A percentile compares a stretch with the other conserved stretches of the same genome.
phyloP scores from a whole-genome alignment of 106 monocot genomes.

The Iris macrosiphon region DNA sequence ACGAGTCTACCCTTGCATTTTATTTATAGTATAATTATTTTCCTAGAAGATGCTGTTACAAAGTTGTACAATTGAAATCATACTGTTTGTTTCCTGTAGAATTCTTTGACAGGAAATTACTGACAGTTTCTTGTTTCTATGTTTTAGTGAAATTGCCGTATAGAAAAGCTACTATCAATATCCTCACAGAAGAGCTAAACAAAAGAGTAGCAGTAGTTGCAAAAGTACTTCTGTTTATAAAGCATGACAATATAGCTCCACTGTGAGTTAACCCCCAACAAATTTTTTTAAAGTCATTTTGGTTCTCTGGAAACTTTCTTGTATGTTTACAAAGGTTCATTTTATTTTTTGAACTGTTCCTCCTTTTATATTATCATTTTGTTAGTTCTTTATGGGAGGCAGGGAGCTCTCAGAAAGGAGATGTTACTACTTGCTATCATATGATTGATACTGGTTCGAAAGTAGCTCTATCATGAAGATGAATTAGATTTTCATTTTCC shows the following conservation, averaged over 20 bases:
- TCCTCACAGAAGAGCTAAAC: slow-evolving; percentile 61
- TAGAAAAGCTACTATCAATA: slow-evolving; percentile 29
- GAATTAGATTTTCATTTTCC: too few species aligned
- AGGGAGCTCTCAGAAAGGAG: too few species aligned
- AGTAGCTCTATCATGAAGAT: too few species aligned
- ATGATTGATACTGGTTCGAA: too few species aligned
- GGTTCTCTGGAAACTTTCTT: background rate
- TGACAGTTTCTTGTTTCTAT: slow-evolving; percentile 6
- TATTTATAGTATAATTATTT: background rate
- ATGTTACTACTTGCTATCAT: too few species aligned
- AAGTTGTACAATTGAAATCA: too few species aligned
- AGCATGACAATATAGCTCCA: slow-evolving; percentile 62
- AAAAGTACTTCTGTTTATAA: slow-evolving; percentile 60
- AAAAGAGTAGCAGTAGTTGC: slow-evolving; percentile 39
- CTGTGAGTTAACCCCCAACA: slow-evolving; percentile 58
- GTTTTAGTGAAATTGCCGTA: slow-evolving; percentile 47
- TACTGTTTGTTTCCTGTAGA: background rate
- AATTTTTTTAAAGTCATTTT: too few species aligned
- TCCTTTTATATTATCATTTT: too few species aligned
- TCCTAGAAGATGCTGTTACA: too few species aligned
- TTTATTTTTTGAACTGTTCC: too few species aligned
- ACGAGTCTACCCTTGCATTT: background rate
- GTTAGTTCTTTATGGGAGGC: too few species aligned
- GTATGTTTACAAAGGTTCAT: too few species aligned
- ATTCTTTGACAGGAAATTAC: background rate